Evolutionary conservation across 2,329 filamentous ascomycete genomes (phyloP).

Genomic region (Thelonectria rubi): DNA sequence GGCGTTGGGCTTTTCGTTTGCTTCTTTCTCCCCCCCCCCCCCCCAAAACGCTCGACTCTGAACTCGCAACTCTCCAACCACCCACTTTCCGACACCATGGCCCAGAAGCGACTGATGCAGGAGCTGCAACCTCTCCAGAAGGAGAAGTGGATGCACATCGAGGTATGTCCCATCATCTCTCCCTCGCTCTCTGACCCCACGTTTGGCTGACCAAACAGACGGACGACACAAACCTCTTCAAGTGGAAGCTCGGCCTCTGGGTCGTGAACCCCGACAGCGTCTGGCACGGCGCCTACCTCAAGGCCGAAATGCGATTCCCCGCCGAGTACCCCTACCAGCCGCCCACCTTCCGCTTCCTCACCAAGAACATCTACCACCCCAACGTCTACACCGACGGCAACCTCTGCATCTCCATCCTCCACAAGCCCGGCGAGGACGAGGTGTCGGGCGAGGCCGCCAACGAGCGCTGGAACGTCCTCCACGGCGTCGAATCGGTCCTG

Average conservation of each 20-base stretch:
- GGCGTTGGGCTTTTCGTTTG: conserved; percentile 7
- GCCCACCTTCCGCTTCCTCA: conserved; percentile 85
- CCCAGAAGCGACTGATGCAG: conserved; percentile 83
- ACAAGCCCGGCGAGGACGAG: conserved; percentile 88
- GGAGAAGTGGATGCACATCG: conserved; percentile 94
- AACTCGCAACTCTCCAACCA: background rate
- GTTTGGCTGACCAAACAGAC: conserved; percentile 57
- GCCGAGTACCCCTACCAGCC: conserved; percentile 90
- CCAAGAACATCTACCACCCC: conserved; percentile 82
- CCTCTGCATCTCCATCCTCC: conserved; percentile 96
- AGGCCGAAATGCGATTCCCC: conserved; percentile 86
- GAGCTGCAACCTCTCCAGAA: conserved; percentile 84
- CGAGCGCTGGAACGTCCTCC: conserved; percentile 93
- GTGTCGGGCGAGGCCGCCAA: conserved; percentile 90
- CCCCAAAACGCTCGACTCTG: background rate
- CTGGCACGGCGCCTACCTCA: conserved; percentile 94
- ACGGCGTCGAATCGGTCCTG: conserved; percentile 93
- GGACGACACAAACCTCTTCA: conserved; percentile 82
- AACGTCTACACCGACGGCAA: conserved; percentile 93
- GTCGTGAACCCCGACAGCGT: conserved; percentile 91
- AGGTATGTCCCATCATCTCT: conserved; percentile 62
- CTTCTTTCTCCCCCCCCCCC: conserved; percentile 1
- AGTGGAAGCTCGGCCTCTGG: conserved; percentile 89
- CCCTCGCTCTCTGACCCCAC: conserved; percentile 1
- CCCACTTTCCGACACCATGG: conserved; percentile 47